Evolutionary conservation across 345 rosid genomes (phyloP).

Genomic region (Rhodomyrtus tomentosa): DNA sequence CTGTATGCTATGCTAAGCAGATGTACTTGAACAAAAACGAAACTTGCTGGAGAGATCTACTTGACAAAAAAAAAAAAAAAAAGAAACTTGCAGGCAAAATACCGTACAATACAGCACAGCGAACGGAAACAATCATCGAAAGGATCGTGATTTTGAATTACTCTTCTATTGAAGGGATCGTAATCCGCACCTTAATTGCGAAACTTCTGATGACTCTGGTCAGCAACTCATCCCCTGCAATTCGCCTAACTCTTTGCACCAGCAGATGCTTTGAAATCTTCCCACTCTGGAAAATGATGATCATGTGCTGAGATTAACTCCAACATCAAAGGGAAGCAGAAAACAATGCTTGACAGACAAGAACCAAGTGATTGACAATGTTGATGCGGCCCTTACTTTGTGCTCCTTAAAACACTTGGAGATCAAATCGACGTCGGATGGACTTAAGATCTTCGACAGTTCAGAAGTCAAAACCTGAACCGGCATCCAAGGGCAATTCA

Average conservation of each 20-base stretch:
- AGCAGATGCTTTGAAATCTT: slow-evolving; percentile 56
- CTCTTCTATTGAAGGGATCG: neutral
- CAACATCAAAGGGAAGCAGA: neutral
- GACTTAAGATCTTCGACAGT: slow-evolving; percentile 44
- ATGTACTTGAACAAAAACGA: neutral
- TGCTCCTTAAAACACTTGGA: slow-evolving; percentile 40
- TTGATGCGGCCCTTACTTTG: slow-evolving; percentile 14
- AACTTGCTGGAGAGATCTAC: neutral
- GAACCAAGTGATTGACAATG: neutral
- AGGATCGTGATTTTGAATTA: neutral
- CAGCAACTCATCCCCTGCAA: slow-evolving; percentile 68
- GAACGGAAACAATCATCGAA: neutral
- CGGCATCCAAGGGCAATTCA: slow-evolving; percentile 80
- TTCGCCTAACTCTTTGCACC: slow-evolving; percentile 39
- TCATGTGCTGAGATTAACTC: neutral
- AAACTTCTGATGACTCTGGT: slow-evolving; percentile 49
- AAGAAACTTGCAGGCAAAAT: neutral
- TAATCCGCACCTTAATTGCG: slow-evolving; percentile 27
- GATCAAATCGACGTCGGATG: slow-evolving; percentile 23
- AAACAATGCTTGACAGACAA: neutral
- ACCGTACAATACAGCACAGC: neutral
- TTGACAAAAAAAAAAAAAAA: neutral
- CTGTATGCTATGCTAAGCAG: neutral
- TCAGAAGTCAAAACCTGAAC: slow-evolving; percentile 46
- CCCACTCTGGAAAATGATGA: slow-evolving; percentile 31